Percentiles rank a stretch among this genome's conserved stretches.
Evolutionary conservation across 75 land plant species (phyloP).

Genomic region (Pinus tabuliformis): DNA sequence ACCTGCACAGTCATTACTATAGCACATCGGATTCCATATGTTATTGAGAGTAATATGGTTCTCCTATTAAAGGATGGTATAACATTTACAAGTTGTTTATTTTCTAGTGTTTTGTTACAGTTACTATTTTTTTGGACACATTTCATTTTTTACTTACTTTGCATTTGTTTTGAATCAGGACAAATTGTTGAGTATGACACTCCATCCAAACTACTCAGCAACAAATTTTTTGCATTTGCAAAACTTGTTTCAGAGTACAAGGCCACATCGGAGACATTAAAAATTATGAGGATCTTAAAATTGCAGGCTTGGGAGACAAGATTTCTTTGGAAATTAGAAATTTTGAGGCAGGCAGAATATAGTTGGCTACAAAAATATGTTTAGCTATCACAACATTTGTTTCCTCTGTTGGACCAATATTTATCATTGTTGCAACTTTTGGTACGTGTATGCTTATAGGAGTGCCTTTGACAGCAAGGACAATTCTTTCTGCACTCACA

Average conservation of each 20-base stretch:
- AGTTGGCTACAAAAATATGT: too few relatives aligned
- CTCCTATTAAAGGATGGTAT: constrained; percentile 20
- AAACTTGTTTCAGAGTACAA: constrained; percentile 61
- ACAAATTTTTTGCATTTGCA: constrained; percentile 43
- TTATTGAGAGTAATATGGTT: constrained; percentile 16
- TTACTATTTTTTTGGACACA: neutral
- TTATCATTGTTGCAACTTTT: too few relatives aligned
- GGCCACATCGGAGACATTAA: too few relatives aligned
- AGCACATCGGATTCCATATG: constrained; percentile 21
- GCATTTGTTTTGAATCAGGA: constrained; percentile 21
- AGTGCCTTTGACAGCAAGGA: too few relatives aligned
- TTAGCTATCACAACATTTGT: too few relatives aligned
- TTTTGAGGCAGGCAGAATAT: too few relatives aligned
- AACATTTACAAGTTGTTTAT: neutral
- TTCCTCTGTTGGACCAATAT: too few relatives aligned
- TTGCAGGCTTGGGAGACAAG: too few relatives aligned
- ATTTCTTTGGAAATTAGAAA: too few relatives aligned
- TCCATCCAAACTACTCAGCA: constrained; percentile 40
- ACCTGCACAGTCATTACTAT: constrained; percentile 18
- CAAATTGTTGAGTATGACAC: constrained; percentile 52
- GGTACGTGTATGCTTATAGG: too few relatives aligned
- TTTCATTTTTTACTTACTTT: neutral
- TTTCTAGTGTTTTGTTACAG: neutral
- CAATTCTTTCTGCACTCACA: too few relatives aligned
- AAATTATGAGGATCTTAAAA: too few relatives aligned